Base-by-base conservation (phyloP, 768 basidiomycete genomes). In the Mycena galopus region DNA sequence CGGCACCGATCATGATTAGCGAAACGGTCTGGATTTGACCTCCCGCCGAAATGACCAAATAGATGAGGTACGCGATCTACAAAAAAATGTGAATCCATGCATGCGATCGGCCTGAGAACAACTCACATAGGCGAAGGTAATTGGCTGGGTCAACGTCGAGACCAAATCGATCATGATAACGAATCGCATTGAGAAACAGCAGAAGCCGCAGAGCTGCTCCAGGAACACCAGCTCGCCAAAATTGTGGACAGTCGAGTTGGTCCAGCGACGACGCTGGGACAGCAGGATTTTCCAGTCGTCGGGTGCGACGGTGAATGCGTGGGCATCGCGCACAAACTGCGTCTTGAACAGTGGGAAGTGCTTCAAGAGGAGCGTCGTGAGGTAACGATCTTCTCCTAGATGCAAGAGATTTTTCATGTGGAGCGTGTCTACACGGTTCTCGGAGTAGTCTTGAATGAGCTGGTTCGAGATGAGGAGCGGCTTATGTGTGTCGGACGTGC, bases 131-230 rank as follows among this genome's bases (percentile, higher is more conserved):
- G 91, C 94, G 23, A 96, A 93, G 1, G 93, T 95, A 75, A 96
- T 93, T 1, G 95, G 94, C 69, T 93, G 93, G 29, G 92, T 93
- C 65, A 96, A 79, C 2, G 95, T 96, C 16, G 95, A 96, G 39
- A 99, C 80, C 65, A 99, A 84, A 84, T 99, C 98, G 77, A 99
- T 94, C 90, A 99, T 95, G 77, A 99, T 97, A 42, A 99, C 86
- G 80, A 99, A 99, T 14, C 97, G 91, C 98, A 99, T 99, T 0
- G 96, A 98, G 88, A 99, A 99, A 86, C 96, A 97, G 80, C 97
- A 99, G 90, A 99, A 98, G 74, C 96, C 96, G 78, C 96, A 97
- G 27, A 97, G 90, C 70, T 94, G 91, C 65, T 97, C 95, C 78
- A 98, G 83, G 86, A 96, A 96, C 66, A 98, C 86, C 50, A 99